A percentile compares a stretch with the other conserved stretches of the same genome.
Evolutionary conservation across 2,329 filamentous ascomycete species (phyloP).

Genomic region (Xylariaceae sp.): DNA sequence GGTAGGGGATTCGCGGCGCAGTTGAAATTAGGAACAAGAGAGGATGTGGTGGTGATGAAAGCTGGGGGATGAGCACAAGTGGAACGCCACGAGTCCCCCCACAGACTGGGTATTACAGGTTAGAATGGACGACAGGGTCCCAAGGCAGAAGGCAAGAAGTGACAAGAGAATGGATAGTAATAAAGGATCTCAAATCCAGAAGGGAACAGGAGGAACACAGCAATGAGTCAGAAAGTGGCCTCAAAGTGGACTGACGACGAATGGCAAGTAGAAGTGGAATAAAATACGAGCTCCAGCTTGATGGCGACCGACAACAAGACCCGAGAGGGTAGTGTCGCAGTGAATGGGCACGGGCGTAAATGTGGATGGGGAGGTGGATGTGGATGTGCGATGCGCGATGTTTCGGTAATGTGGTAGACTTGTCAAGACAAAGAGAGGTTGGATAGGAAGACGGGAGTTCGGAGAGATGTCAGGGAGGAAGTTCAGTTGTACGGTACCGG

Average conservation of each 20-base stretch:
- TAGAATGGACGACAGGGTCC: neutral
- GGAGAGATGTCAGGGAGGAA: slow-evolving; percentile 1
- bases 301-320: slow-evolving; percentile 4
- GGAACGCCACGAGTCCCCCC: slow-evolving; percentile 11
- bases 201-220: slow-evolving; percentile 1
- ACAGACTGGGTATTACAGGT: neutral
- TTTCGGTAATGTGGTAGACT: neutral
- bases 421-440: slow-evolving; percentile 1
- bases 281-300: slow-evolving; percentile 3
- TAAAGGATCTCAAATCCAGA: neutral
- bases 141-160: neutral
- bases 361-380: neutral
- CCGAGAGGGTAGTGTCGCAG: slow-evolving; percentile 1
- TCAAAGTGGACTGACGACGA: slow-evolving; percentile 3
- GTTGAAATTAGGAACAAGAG: slow-evolving; percentile 1
- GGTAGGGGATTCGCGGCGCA: slow-evolving; percentile 4
- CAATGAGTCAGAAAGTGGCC: neutral
- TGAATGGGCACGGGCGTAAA: neutral
- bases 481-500: neutral
- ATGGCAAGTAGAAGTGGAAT: slow-evolving; percentile 1
- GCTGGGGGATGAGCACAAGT: slow-evolving; percentile 7
- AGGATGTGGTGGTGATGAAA: slow-evolving; percentile 10
- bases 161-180: neutral
- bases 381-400: neutral
- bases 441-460: slow-evolving; percentile 1